Evolutionary conservation across 345 rosid species (phyloP).

Genomic region (Excoecaria agallocha): DNA sequence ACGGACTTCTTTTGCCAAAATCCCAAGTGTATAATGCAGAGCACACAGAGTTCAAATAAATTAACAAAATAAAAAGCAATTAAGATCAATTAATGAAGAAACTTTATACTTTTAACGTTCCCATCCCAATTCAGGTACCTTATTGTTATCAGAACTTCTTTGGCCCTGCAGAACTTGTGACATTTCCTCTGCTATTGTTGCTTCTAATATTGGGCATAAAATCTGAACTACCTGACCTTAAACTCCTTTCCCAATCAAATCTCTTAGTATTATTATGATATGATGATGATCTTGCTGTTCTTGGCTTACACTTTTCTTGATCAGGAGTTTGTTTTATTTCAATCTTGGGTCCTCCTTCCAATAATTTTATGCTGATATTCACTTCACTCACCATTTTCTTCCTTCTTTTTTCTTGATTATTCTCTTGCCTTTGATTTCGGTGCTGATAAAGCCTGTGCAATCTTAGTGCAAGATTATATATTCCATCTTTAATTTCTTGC

Average conservation of each 20-base stretch:
- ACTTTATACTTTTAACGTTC: neutral
- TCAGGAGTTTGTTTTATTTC: constrained; percentile 60
- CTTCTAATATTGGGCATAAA: neutral
- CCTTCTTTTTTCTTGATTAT: constrained; percentile 3
- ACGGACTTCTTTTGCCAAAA: too few species aligned
- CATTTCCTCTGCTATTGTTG: constrained; percentile 13
- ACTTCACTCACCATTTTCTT: constrained; percentile 45
- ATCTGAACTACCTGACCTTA: constrained; percentile 30
- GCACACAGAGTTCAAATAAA: too few species aligned
- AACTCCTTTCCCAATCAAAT: constrained; percentile 51
- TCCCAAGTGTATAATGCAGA: too few species aligned
- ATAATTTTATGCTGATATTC: constrained; percentile 58
- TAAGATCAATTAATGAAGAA: too few species aligned
- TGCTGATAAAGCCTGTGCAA: constrained; percentile 62
- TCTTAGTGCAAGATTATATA: constrained; percentile 59
- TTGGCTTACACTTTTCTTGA: constrained; percentile 8
- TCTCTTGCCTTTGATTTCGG: constrained; percentile 41
- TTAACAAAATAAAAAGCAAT: too few species aligned
- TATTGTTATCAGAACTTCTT: constrained; percentile 8
- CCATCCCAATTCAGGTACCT: constrained; percentile 27
- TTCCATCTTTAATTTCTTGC: constrained; percentile 73
- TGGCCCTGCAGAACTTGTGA: constrained; percentile 8
- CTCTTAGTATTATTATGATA: constrained; percentile 20
- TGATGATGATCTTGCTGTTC: constrained; percentile 5
- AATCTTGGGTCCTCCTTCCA: constrained; percentile 66